Evolutionary conservation across 768 basidiomycete species (phyloP).

Genomic region (Russula griseocarnosa): DNA sequence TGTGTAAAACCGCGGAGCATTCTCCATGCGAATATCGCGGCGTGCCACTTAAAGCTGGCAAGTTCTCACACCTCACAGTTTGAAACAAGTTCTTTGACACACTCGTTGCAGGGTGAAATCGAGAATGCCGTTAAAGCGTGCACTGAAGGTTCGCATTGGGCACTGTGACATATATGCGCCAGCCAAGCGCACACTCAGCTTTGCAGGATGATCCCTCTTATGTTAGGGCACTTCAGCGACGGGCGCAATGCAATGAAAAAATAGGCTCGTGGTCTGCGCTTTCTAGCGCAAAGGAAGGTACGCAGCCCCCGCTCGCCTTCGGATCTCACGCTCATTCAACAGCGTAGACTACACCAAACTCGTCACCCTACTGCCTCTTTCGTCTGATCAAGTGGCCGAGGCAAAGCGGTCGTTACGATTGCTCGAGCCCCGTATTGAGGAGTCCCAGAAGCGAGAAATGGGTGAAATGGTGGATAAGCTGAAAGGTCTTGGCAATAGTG

Average conservation of each 20-base stretch:
- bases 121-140: conserved; percentile 29
- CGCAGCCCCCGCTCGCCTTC: conserved; percentile 5
- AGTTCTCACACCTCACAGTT: conserved; percentile 30
- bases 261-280: conserved; percentile 82
- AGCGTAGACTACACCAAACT: conserved; percentile 71
- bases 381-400: conserved; percentile 48
- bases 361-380: conserved; percentile 55
- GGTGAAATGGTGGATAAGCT: conserved; percentile 89
- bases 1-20: conserved; percentile 62
- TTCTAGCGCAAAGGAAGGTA: conserved; percentile 80
- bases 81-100: background rate
- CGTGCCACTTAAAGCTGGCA: conserved; percentile 78
- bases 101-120: conserved; percentile 18
- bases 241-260: conserved; percentile 81
- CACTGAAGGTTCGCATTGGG: conserved; percentile 23
- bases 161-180: conserved; percentile 2
- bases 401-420: conserved; percentile 47
- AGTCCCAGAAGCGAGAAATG: conserved; percentile 80
- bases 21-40: conserved; percentile 83
- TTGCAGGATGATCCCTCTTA: conserved; percentile 83
- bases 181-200: conserved; percentile 44
- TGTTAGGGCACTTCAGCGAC: conserved; percentile 81
- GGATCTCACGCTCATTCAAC: background rate
- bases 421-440: conserved; percentile 66
- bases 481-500: conserved; percentile 86